Conservation (phyloP, 352 stramenopile species). For the Phytophthora meadii region DNA sequence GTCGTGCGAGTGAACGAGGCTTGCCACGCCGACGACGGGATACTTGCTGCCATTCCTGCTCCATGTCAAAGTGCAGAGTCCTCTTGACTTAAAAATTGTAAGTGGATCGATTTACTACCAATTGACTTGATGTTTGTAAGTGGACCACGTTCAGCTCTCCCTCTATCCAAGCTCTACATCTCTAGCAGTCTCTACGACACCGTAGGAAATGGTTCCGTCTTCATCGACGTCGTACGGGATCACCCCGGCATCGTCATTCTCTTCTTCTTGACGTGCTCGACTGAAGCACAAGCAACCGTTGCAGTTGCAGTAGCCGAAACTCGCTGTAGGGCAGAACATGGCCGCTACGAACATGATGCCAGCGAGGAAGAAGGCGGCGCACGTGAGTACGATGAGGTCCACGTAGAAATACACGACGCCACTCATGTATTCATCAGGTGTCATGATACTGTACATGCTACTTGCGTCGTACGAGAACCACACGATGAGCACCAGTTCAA, state of each 20-base stretch:
- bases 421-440: constrained; percentile 72
- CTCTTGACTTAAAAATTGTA: too few relatives aligned
- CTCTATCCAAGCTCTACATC: constrained; percentile 29
- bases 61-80: constrained; percentile 19
- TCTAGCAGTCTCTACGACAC: constrained; percentile 18
- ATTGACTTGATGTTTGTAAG: too few relatives aligned
- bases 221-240: constrained; percentile 37
- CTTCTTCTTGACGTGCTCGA: constrained; percentile 23
- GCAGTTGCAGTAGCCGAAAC: constrained; percentile 44
- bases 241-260: constrained; percentile 18
- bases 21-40: constrained; percentile 30
- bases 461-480: constrained; percentile 65
- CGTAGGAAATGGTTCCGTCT: constrained; percentile 33
- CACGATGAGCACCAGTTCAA: constrained; percentile 57
- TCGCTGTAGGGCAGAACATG: constrained; percentile 40
- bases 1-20: constrained; percentile 7
- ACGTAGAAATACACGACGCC: constrained; percentile 75
- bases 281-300: constrained; percentile 43
- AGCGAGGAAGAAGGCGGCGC: constrained; percentile 46
- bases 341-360: constrained; percentile 39
- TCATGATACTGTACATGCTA: constrained; percentile 67
- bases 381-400: constrained; percentile 60
- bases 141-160: too few relatives aligned
- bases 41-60: constrained; percentile 40
- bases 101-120: too few relatives aligned